These are phyloP conservation scores for Rhodocollybia butyracea DNA, from an alignment of 768 basidiomycete species.

Conservation along the genomic window DNA sequence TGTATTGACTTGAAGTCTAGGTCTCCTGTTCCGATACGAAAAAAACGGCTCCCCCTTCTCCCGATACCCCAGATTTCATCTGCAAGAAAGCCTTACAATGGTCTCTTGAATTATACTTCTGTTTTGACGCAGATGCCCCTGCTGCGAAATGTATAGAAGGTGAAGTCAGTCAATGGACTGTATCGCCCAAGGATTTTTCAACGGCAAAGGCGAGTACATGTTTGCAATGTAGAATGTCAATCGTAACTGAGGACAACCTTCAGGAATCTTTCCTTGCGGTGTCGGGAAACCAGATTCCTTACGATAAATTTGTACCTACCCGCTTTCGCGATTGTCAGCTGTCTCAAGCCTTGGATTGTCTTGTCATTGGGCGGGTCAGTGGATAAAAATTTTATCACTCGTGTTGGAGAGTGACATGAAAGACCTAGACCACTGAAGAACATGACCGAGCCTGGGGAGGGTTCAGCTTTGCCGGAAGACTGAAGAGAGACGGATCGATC, in stretches of 20 bases:
- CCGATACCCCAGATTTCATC: constrained; percentile 29
- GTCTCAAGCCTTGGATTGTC: constrained; percentile 3
- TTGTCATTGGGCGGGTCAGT: constrained; percentile 7
- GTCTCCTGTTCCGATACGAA: not conserved
- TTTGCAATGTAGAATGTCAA: not conserved
- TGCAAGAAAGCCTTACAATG: constrained; percentile 51
- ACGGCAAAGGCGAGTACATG: constrained; percentile 13
- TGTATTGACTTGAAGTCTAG: constrained; percentile 1
- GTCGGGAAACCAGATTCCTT: not conserved
- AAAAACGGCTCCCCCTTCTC: not conserved
- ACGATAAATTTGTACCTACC: constrained; percentile 6
- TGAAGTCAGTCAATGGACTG: constrained; percentile 15
- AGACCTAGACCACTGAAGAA: constrained; percentile 44
- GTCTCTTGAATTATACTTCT: constrained; percentile 40
- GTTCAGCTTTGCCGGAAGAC: constrained; percentile 56
- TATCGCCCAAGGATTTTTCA: constrained; percentile 13
- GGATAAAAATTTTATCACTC: constrained; percentile 1
- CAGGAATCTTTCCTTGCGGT: not conserved
- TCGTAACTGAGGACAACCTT: not conserved
- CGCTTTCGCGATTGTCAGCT: not conserved
- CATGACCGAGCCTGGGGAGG: constrained; percentile 67
- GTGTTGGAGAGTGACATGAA: not conserved
- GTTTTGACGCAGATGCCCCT: constrained; percentile 36
- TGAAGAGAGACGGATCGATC: constrained; percentile 58
- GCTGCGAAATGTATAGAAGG: constrained; percentile 16